A percentile compares a stretch with the other conserved stretches of the same genome.
phyloP scores from a whole-genome alignment of 805 yeast genomes.

The Candida sphagnicola region DNA sequence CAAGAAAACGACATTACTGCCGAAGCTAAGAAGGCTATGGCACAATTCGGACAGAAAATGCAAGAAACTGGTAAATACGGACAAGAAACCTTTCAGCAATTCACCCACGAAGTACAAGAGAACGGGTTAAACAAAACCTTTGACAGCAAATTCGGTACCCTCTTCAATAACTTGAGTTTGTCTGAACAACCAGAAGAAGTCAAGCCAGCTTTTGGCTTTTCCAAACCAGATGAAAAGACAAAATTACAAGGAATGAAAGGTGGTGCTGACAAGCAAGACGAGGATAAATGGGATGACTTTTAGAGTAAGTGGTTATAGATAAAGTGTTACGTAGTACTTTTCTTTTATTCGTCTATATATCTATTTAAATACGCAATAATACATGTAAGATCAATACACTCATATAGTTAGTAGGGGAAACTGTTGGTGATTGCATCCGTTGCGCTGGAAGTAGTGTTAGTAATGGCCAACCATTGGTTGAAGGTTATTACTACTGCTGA shows the following conservation, averaged over 20 bases:
- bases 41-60: constrained; percentile 92
- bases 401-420: too few relatives aligned
- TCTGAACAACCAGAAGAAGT: constrained; percentile 35
- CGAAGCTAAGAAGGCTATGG: constrained; percentile 90
- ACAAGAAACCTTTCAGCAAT: constrained; percentile 58
- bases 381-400: too few relatives aligned
- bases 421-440: too few relatives aligned
- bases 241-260: constrained; percentile 48
- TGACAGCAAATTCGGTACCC: constrained; percentile 44
- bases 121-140: constrained; percentile 41
- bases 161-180: constrained; percentile 45
- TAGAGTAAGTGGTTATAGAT: constrained; percentile 21
- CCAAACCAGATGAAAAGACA: constrained; percentile 57
- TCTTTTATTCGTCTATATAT: too few relatives aligned
- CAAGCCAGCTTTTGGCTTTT: constrained; percentile 65
- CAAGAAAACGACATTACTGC: constrained; percentile 70
- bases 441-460: too few relatives aligned
- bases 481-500: too few relatives aligned
- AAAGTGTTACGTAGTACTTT: too few relatives aligned
- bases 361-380: too few relatives aligned
- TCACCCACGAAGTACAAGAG: constrained; percentile 44
- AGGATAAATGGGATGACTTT: constrained; percentile 70
- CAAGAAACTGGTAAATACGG: constrained; percentile 83
- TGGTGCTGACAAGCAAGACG: constrained; percentile 35
- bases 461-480: too few relatives aligned